Evolutionary conservation across 2,329 filamentous ascomycete species (phyloP).

Genomic region (Colletotrichum trifolii): DNA sequence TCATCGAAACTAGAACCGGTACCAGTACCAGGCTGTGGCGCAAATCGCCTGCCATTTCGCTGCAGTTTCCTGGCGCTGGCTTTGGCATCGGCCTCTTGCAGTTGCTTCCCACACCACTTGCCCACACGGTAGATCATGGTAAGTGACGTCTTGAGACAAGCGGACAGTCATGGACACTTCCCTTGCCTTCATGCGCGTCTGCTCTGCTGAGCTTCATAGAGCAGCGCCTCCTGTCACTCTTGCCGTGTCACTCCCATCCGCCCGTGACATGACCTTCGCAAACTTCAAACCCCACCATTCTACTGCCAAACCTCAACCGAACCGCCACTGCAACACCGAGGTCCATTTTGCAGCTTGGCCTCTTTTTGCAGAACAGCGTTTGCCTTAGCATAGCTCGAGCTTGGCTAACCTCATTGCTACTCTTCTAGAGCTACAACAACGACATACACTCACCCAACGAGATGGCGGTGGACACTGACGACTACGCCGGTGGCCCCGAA

Average conservation of each 20-base stretch:
- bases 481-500: conserved; percentile 62
- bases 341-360: not conserved
- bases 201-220: conserved; percentile 12
- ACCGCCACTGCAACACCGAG: conserved; percentile 10
- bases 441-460: conserved; percentile 66
- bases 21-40: conserved; percentile 24
- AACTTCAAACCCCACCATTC: conserved; percentile 31
- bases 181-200: conserved; percentile 1
- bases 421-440: conserved; percentile 59
- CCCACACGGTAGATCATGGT: conserved; percentile 26
- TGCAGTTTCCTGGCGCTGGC: conserved; percentile 22
- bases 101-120: conserved; percentile 24
- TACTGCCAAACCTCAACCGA: conserved; percentile 5
- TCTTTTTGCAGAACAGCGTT: too few species aligned
- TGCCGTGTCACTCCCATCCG: not conserved
- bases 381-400: not conserved
- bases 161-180: conserved; percentile 14
- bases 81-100: conserved; percentile 20
- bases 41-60: conserved; percentile 20
- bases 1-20: conserved; percentile 25
- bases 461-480: conserved; percentile 66
- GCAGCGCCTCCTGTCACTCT: conserved; percentile 1
- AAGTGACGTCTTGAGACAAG: conserved; percentile 14
- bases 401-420: conserved; percentile 21
- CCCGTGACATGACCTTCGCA: conserved; percentile 2